Evolutionary conservation across 176 grass and related monocot genomes (phyloP), one percentile per base, ranked within the genome.

Genomic region (Dactylis glomerata): DNA sequence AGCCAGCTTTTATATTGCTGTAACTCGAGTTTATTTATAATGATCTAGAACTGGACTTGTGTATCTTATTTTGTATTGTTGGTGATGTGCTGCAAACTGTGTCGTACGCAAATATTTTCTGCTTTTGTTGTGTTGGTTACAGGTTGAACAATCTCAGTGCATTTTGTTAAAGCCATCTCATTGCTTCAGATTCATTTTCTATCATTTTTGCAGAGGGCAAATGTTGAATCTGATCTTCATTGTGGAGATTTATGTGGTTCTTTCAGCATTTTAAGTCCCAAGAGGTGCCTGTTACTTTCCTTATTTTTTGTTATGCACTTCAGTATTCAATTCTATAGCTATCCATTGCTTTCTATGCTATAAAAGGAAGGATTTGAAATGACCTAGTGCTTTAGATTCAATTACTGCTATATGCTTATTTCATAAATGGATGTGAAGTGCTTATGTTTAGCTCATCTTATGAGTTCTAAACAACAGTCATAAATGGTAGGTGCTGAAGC

Each of bases 131-230:
- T 80, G 59, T 65, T 65, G 22, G 62, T 80, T 63, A 31, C 58
- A 47, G 40, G 58, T 80, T 65, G 62, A 49, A 49, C 41, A 80
- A 31, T 4, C 27, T 10, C 10, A 22, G 34, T 72, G 36, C 17
- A 44, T 83, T 51, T 59, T 63, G 66, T 54, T 72, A 11, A 44
- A 41, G 15, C n/a, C 54, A 40, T 20, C 10, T 27, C 59, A 72
- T 68, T 55, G 26, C 54, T 86, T 51, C 42, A 30, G 83, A 64
- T 38, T 85, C 73, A 54, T 86, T 78, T 40, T 83, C 71, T 79
- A 83, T 83, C 56, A 86, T 83, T 73, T 90, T 81, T 86, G 74
- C 74, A 90, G 80, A 83, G 22, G 19, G 19, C 1, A 49, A 57
- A 57, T 83, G 16, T 58, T 81, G 57, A 82, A 69, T 79, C 34